Conservation (phyloP, 2,329 filamentous ascomycete genomes). For the Exophiala viscosa region DNA sequence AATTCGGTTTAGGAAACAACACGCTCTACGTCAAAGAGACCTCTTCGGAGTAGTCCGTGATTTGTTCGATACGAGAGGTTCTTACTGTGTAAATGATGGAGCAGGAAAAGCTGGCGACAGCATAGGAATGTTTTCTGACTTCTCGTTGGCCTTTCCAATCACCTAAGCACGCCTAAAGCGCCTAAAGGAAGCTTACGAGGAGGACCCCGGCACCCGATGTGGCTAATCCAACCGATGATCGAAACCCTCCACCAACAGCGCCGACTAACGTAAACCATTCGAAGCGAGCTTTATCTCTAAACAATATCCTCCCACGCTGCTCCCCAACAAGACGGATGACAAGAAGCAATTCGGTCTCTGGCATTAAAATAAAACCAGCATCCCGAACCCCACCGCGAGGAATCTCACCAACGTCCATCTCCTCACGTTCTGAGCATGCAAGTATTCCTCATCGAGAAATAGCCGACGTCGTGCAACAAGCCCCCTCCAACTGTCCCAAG, state of each 20-base stretch:
- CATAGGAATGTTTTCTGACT: neutral
- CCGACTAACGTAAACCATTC: neutral
- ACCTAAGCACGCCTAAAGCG: too few species aligned
- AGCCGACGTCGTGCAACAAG: neutral
- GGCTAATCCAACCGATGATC: slow-evolving; percentile 2
- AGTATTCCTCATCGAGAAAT: neutral
- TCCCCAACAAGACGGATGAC: neutral
- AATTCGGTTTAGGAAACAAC: neutral
- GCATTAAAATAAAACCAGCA: neutral
- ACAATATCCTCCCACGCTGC: neutral
- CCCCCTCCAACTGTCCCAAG: neutral
- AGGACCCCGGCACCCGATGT: neutral
- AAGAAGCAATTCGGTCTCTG: too few species aligned
- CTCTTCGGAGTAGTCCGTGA: neutral
- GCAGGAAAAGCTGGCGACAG: too few species aligned
- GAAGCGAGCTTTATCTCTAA: slow-evolving; percentile 1
- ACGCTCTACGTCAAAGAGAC: neutral
- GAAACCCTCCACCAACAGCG: neutral
- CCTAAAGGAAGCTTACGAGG: neutral
- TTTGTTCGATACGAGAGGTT: neutral
- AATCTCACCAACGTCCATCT: neutral
- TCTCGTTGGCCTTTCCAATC: neutral
- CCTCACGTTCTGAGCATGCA: slow-evolving; percentile 11
- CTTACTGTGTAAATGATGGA: too few species aligned
- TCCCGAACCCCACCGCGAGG: neutral